These are phyloP conservation scores for Aureobasidium lini DNA, from an alignment of 2,329 filamentous ascomycete genomes.

Conservation along the genomic window DNA sequence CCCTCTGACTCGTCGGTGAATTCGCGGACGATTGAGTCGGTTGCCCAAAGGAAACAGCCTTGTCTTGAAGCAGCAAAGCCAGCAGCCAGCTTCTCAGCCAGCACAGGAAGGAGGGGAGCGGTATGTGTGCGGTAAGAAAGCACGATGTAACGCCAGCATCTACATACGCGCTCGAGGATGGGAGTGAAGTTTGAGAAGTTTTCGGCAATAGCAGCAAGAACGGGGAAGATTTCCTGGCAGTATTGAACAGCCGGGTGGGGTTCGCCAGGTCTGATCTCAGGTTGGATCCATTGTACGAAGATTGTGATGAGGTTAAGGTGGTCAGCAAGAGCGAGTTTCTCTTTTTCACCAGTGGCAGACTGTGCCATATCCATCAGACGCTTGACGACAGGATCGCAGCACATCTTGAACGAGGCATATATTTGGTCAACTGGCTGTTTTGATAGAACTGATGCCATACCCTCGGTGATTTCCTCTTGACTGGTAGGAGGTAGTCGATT, in stretches of 20 bases:
- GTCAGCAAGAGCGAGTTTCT: slow-evolving; percentile 85
- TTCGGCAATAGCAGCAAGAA: slow-evolving; percentile 77
- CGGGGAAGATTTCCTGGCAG: slow-evolving; percentile 86
- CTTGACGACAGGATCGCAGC: slow-evolving; percentile 83
- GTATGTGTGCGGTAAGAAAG: slow-evolving; percentile 90
- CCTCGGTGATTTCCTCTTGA: slow-evolving; percentile 94
- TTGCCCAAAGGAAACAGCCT: slow-evolving; percentile 98
- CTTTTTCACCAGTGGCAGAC: slow-evolving; percentile 70
- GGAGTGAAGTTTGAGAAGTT: slow-evolving; percentile 80
- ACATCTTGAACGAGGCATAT: slow-evolving; percentile 80
- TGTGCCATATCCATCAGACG: slow-evolving; percentile 83
- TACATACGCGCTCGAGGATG: slow-evolving; percentile 86
- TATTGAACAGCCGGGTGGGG: slow-evolving; percentile 92
- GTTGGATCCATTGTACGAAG: slow-evolving; percentile 72
- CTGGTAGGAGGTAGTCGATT: slow-evolving; percentile 78
- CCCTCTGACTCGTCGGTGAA: slow-evolving; percentile 87
- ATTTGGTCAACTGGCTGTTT: slow-evolving; percentile 74
- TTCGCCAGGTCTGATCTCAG: slow-evolving; percentile 62
- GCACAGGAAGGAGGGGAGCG: slow-evolving; percentile 70
- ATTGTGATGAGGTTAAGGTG: slow-evolving; percentile 87
- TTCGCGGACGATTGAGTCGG: slow-evolving; percentile 86
- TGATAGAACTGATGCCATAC: slow-evolving; percentile 84
- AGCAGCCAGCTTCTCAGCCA: slow-evolving; percentile 80
- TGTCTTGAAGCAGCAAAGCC: slow-evolving; percentile 82
- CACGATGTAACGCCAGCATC: slow-evolving; percentile 95